phyloP scores from a whole-genome alignment of 805 yeast genomes.

The Tetrapisispora phaffii region DNA sequence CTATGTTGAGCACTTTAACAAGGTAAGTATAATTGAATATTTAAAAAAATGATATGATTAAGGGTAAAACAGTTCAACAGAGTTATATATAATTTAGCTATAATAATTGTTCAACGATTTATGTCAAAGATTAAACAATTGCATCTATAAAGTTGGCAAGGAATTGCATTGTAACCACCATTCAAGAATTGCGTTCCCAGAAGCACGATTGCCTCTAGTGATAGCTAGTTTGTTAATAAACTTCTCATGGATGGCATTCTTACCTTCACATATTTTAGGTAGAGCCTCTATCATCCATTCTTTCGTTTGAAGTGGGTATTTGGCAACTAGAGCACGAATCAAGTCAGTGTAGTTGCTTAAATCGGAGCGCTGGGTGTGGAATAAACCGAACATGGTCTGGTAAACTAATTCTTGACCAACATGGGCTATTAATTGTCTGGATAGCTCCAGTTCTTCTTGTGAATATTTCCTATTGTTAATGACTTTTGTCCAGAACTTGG shows the following conservation, averaged over 20 bases:
- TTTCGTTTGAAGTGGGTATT: slow-evolving; percentile 40
- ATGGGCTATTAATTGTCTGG: slow-evolving; percentile 22
- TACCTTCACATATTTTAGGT: slow-evolving; percentile 21
- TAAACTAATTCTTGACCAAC: slow-evolving; percentile 25
- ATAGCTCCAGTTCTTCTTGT: slow-evolving; percentile 31
- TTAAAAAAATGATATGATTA: too few species aligned
- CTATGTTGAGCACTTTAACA: too few species aligned
- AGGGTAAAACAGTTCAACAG: too few species aligned
- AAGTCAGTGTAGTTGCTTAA: slow-evolving; percentile 48
- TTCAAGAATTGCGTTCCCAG: slow-evolving; percentile 46
- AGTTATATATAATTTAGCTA: too few species aligned
- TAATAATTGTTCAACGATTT: too few species aligned
- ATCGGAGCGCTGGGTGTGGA: slow-evolving; percentile 49
- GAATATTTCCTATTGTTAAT: slow-evolving; percentile 39
- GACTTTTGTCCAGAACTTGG: slow-evolving; percentile 45
- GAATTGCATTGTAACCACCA: slow-evolving; percentile 61
- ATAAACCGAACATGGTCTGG: slow-evolving; percentile 34
- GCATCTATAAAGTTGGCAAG: slow-evolving; percentile 14
- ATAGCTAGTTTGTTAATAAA: slow-evolving; percentile 47
- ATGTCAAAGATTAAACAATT: neutral
- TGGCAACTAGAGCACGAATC: slow-evolving; percentile 40
- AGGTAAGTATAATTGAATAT: too few species aligned
- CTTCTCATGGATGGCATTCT: slow-evolving; percentile 30
- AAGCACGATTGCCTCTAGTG: slow-evolving; percentile 58
- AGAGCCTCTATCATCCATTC: slow-evolving; percentile 35